Evolutionary conservation across 2,329 filamentous ascomycete species (phyloP), one percentile per base, ranked within the genome.

Genomic region (Alternaria consortialis): DNA sequence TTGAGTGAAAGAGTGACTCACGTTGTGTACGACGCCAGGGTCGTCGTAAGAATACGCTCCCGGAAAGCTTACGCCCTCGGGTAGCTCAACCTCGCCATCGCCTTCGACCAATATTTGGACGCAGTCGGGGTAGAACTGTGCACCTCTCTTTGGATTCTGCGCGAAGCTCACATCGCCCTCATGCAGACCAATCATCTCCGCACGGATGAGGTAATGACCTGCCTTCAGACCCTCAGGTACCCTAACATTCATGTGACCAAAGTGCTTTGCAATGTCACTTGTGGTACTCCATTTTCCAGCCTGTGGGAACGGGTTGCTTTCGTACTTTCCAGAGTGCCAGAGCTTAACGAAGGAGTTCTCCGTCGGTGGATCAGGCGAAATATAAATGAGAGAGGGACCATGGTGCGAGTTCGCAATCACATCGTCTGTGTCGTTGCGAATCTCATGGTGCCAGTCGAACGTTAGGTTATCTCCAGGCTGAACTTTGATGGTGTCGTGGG

Each of bases 171-270:
- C 60, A 58, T 72, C 69, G 40, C 72, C 75, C 60, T 81, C 78
- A 46, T 82, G 80, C 27, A 82, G 72, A n/a, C 77, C 80, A 53
- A 82, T 80, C 66, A 82, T 79, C 66, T 82, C 80, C 15, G 75
- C 74, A 31, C 80, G 76, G 58, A 82, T 69, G 29, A 82, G 72
- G 58, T 83, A 82, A 72, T 74, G 66, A 32, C 78, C 79, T 23
- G 78, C 68, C 57, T 77, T 79, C 27, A 80, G 62, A 4, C 68
- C 75, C 13, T 70, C 66, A 0, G 78, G 79, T 27, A 80, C 69
- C 5, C 73, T 59, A 1, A 73, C 61, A 48, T 74, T 73, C 73
- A 74, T 75, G 29, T 68, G 67, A 0, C 71, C 73, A 25, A 55
- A 57, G 27, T 72, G 68, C 46, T 62, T 66, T 5, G 61, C 58